phyloP scores from a whole-genome alignment of 2,329 filamentous ascomycete genomes.

The Hortaea werneckii region DNA sequence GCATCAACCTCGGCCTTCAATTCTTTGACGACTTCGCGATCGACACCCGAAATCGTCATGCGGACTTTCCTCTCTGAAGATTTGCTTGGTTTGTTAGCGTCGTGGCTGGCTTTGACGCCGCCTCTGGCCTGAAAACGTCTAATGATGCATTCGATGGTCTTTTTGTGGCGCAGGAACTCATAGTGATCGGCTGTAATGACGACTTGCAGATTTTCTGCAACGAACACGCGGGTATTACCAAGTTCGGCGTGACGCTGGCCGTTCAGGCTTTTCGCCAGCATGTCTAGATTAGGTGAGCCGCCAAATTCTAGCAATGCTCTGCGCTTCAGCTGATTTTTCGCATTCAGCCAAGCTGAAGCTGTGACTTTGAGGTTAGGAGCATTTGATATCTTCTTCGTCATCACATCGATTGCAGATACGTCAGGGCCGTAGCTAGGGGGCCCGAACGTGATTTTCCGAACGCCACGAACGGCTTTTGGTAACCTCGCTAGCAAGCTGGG shows the following conservation, averaged over 20 bases:
- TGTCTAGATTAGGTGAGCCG: not conserved
- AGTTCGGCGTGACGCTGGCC: too few species aligned
- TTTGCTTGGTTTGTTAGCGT: too few species aligned
- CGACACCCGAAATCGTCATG: not conserved
- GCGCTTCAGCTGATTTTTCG: not conserved
- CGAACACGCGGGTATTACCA: too few species aligned
- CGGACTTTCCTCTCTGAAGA: not conserved
- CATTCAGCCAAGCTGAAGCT: not conserved
- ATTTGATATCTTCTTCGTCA: not conserved
- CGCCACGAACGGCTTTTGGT: too few species aligned
- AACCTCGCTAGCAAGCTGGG: not conserved
- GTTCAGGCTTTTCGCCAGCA: not conserved
- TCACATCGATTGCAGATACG: not conserved
- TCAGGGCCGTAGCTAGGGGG: not conserved
- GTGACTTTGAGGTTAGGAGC: not conserved
- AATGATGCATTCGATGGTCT: too few species aligned
- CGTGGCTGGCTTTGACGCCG: too few species aligned
- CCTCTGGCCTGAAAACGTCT: too few species aligned
- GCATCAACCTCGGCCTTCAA: slow-evolving; percentile 1
- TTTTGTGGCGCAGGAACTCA: too few species aligned
- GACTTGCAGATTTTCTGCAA: too few species aligned
- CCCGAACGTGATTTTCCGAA: not conserved
- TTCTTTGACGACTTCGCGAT: not conserved
- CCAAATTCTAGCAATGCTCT: not conserved
- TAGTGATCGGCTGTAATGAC: too few species aligned